A percentile compares a stretch with the other conserved stretches of the same genome.
Conservation (phyloP, 805 yeast species). For the Nakazawaea populi region DNA sequence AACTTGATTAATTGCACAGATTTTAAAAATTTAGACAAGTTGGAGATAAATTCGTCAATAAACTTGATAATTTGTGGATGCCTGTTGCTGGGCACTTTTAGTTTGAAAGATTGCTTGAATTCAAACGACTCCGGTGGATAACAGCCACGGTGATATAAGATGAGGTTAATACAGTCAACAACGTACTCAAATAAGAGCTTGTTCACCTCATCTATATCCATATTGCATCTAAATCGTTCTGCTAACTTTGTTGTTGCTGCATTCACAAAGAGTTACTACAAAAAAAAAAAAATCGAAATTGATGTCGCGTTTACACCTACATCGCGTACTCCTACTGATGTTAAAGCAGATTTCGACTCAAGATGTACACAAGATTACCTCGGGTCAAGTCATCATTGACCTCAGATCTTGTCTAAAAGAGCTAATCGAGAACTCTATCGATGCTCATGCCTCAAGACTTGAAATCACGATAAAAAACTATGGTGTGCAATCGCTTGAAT, state of each 20-base stretch:
- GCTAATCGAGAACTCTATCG: constrained; percentile 79
- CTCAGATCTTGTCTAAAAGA: constrained; percentile 77
- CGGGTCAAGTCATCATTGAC: constrained; percentile 90
- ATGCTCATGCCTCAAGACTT: constrained; percentile 64
- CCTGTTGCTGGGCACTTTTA: constrained; percentile 36
- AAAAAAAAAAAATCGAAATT: too few relatives aligned
- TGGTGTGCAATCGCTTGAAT: constrained; percentile 68
- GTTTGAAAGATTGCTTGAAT: constrained; percentile 33
- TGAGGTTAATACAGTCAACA: constrained; percentile 44
- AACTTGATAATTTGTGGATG: constrained; percentile 39
- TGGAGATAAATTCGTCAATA: constrained; percentile 22
- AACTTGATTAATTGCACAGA: background rate
- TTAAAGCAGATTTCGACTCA: constrained; percentile 32
- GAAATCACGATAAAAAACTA: constrained; percentile 64
- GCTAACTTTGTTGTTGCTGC: too few relatives aligned
- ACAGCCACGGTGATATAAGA: constrained; percentile 44
- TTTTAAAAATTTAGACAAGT: background rate
- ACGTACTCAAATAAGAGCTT: constrained; percentile 41
- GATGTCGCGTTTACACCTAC: background rate
- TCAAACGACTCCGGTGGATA: constrained; percentile 50
- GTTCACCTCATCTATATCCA: constrained; percentile 22
- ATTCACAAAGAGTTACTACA: background rate
- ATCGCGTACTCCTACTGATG: background rate
- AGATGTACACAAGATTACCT: constrained; percentile 74
- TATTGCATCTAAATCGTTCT: background rate